phyloP scores from a whole-genome alignment of 441 rosid genomes.

The Pelargonium fulgidum region DNA sequence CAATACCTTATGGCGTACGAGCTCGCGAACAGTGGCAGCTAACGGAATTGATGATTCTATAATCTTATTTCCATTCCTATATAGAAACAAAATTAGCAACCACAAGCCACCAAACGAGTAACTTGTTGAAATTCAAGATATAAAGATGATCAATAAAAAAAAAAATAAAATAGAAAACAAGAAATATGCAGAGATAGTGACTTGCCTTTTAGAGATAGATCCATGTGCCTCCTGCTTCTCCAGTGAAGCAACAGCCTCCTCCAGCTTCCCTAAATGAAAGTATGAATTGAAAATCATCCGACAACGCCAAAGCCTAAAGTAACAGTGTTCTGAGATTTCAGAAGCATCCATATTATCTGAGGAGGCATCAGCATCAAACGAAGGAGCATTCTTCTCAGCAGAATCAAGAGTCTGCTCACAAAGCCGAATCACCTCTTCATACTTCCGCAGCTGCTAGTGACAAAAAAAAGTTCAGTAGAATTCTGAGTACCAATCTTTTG shows the following conservation, averaged over 20 bases:
- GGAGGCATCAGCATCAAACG: conserved; percentile 25
- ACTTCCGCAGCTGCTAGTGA: conserved; percentile 43
- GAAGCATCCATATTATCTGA: conserved; percentile 29
- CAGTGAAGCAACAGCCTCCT: conserved; percentile 46
- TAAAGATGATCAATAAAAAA: not conserved
- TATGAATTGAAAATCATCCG: conserved; percentile 46
- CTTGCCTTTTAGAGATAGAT: conserved; percentile 43
- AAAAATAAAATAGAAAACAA: not conserved
- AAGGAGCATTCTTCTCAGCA: conserved; percentile 41
- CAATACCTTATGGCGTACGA: conserved; percentile 60
- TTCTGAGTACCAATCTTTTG: conserved; percentile 16
- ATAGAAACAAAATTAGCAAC: conserved; percentile 19
- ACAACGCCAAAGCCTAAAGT: conserved; percentile 50
- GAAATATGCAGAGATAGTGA: not conserved
- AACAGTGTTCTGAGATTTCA: conserved; percentile 27
- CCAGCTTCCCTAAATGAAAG: conserved; percentile 58
- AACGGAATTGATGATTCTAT: conserved; percentile 52
- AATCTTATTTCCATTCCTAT: conserved; percentile 28
- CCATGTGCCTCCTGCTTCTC: conserved; percentile 48
- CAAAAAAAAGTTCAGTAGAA: conserved; percentile 18
- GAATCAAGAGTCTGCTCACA: conserved; percentile 49
- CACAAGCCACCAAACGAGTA: conserved; percentile 4
- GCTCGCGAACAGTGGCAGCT: conserved; percentile 51
- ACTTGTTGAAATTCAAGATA: not conserved
- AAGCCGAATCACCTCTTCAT: conserved; percentile 51